phyloP scores from a whole-genome alignment of 139 green algal species.

The Tetradesmus lagerheimii region DNA sequence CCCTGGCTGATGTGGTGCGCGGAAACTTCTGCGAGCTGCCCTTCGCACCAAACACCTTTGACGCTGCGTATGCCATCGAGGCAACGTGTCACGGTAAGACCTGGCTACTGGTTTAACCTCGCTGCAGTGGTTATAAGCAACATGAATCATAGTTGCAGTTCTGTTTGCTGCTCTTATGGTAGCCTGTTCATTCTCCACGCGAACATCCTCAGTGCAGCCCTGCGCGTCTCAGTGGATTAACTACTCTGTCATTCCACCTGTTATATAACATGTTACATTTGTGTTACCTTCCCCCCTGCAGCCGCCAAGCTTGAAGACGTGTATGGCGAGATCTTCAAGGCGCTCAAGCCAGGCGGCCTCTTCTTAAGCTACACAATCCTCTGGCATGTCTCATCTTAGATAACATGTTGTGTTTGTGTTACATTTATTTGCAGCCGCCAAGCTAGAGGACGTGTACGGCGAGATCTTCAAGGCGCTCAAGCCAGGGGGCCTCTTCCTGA shows the following conservation, averaged over 20 bases:
- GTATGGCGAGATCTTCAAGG: conserved; percentile 92
- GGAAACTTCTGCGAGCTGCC: conserved; percentile 98
- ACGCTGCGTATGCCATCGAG: conserved; percentile 96
- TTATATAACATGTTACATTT: too few relatives aligned
- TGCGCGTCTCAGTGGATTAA: too few relatives aligned
- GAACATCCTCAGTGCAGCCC: too few relatives aligned
- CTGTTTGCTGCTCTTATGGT: too few relatives aligned
- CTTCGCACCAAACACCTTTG: conserved; percentile 88
- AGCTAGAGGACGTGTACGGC: conserved; percentile 87
- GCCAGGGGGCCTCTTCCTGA: conserved; percentile 88
- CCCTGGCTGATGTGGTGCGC: conserved; percentile 85
- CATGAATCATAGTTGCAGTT: too few relatives aligned
- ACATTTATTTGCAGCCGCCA: conserved; percentile 52
- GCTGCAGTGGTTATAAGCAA: too few relatives aligned
- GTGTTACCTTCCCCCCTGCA: conserved; percentile 52
- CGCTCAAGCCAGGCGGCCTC: conserved; percentile 93
- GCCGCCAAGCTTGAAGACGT: conserved; percentile 76
- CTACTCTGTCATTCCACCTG: too few relatives aligned
- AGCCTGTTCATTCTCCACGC: too few relatives aligned
- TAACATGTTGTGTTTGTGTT: background rate
- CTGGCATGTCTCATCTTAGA: too few relatives aligned
- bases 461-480: conserved; percentile 97
- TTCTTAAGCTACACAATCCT: conserved; percentile 96
- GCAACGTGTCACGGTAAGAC: conserved; percentile 94
- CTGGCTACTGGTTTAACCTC: too few relatives aligned